A percentile compares a stretch with the other conserved stretches of the same genome.
Conservation (phyloP, 148 eudicot species). For the Mesembryanthemum crystallinum region DNA sequence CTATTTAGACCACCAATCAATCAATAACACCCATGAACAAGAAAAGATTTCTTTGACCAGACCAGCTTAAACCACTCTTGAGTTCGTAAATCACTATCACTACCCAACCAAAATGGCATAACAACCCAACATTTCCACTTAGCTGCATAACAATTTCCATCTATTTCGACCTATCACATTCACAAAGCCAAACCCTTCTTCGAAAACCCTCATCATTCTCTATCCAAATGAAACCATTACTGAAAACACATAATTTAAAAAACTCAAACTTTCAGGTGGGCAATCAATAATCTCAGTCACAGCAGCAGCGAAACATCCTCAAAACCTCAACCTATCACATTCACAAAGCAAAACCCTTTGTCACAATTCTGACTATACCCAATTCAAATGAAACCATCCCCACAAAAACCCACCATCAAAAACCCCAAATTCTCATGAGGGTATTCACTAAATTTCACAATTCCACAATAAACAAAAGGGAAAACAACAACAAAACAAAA, state of each 20-base stretch:
- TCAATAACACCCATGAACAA: neutral
- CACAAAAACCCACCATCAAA: slow-evolving; percentile 1
- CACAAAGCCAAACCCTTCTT: neutral
- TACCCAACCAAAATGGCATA: neutral
- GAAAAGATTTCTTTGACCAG: neutral
- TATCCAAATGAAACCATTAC: neutral
- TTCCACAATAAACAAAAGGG: too few species aligned
- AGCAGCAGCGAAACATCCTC: neutral
- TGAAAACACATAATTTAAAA: neutral
- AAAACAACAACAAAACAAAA: neutral
- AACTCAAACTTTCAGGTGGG: neutral
- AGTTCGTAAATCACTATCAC: neutral
- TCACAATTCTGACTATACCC: neutral
- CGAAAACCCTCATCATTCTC: neutral
- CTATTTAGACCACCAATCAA: neutral
- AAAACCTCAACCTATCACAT: neutral
- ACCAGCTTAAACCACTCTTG: neutral
- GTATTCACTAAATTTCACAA: neutral
- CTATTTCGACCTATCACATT: neutral
- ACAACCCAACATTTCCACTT: neutral
- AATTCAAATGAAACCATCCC: neutral
- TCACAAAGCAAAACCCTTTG: slow-evolving; percentile 1
- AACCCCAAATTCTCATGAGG: neutral
- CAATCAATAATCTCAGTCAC: neutral
- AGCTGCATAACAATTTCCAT: neutral